These are phyloP conservation scores for Striga hermonthica DNA, from an alignment of 305 asterid species.

Conservation along the genomic window DNA sequence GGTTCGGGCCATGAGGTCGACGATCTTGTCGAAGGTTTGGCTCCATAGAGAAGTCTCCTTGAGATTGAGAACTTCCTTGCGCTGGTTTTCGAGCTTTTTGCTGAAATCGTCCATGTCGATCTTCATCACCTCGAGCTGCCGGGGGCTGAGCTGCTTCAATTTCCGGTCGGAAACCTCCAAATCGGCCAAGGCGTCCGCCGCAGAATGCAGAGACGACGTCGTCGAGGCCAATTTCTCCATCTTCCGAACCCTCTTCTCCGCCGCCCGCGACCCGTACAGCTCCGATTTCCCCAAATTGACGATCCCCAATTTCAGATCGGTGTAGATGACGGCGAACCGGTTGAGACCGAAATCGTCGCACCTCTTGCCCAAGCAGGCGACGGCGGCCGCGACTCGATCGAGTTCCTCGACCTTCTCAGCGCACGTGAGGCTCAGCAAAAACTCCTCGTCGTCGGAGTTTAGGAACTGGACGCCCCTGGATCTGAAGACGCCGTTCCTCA, in stretches of 20 bases:
- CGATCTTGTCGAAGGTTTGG: conserved; percentile 56
- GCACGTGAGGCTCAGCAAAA: conserved; percentile 56
- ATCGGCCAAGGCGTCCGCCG: conserved; percentile 53
- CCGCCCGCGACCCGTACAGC: conserved; percentile 45
- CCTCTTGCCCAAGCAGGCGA: conserved; percentile 57
- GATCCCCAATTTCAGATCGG: conserved; percentile 54
- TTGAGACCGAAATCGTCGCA: conserved; percentile 52
- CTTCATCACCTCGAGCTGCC: conserved; percentile 32
- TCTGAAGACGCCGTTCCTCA: conserved; percentile 29
- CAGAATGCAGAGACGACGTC: conserved; percentile 49
- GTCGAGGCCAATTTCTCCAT: conserved; percentile 55
- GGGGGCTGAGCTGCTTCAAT: conserved; percentile 41
- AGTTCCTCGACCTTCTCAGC: conserved; percentile 77
- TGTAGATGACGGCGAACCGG: conserved; percentile 48
- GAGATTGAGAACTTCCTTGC: conserved; percentile 49
- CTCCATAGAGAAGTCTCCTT: conserved; percentile 59
- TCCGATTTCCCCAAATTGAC: conserved; percentile 37
- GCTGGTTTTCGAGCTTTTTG: conserved; percentile 53
- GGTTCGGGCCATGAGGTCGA: conserved; percentile 53
- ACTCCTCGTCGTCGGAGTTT: conserved; percentile 56
- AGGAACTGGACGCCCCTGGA: conserved; percentile 45
- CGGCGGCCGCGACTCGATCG: conserved; percentile 52
- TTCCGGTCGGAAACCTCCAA: conserved; percentile 54
- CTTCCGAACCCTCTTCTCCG: conserved; percentile 45
- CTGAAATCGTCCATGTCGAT: conserved; percentile 37